phyloP scores from a whole-genome alignment of 345 rosid species.

The Erucastrum elatum region DNA sequence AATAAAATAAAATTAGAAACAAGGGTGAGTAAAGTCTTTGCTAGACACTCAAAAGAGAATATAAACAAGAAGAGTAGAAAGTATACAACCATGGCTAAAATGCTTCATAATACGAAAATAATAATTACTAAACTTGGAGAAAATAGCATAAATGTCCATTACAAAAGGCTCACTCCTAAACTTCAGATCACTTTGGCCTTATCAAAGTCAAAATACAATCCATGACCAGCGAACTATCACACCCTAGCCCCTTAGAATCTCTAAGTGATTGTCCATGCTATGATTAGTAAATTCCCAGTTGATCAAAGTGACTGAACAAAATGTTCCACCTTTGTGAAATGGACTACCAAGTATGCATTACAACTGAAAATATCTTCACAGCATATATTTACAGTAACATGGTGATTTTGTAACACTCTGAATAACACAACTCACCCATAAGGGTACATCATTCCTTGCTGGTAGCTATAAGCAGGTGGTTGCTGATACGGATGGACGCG shows the following conservation, averaged over 20 bases:
- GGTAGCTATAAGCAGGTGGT: conserved; percentile 64
- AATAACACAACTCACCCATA: conserved; percentile 70
- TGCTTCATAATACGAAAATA: neutral
- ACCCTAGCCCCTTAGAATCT: too few species aligned
- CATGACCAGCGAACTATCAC: conserved; percentile 32
- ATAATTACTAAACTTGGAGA: conserved; percentile 10
- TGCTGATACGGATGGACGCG: conserved; percentile 80
- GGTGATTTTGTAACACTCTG: neutral
- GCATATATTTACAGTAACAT: conserved; percentile 1
- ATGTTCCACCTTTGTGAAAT: conserved; percentile 4
- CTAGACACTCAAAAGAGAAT: neutral
- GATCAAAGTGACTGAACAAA: conserved; percentile 13
- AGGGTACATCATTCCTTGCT: conserved; percentile 73
- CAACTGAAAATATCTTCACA: conserved; percentile 6
- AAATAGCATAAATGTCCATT: conserved; percentile 1
- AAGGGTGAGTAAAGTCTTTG: neutral
- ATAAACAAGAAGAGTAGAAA: neutral
- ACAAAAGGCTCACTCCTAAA: neutral
- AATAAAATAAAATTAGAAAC: neutral
- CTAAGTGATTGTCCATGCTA: conserved; percentile 20
- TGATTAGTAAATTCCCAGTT: conserved; percentile 44
- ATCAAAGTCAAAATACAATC: conserved; percentile 31
- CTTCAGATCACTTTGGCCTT: conserved; percentile 2
- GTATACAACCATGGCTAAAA: neutral
- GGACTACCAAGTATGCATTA: conserved; percentile 6